Base-by-base conservation (phyloP, 2,329 filamentous ascomycete genomes). In the Phymatotrichopsis omnivora region DNA sequence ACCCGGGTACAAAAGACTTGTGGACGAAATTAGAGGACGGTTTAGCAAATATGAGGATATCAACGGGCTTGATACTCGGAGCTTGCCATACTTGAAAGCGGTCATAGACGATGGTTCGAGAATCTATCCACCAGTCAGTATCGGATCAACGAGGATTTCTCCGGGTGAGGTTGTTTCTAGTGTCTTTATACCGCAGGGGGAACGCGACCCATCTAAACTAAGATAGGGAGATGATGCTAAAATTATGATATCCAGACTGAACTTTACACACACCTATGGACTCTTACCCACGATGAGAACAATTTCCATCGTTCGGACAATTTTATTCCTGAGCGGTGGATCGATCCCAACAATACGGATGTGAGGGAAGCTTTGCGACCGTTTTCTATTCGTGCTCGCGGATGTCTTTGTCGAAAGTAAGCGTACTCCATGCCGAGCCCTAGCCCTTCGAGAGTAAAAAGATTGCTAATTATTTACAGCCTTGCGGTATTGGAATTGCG, bases 401-500 rank as follows among this genome's bases (percentile, higher is more conserved):
- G 35, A 1, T 64, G 62, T 39, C 35, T 63, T 3, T 60, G 61
- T 0, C 36, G 41, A 23, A 58, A 57, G 61, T 62, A 45, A 48
- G 58, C 57, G 19, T 12, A 6, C 28, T 2, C 28, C n/a, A n/a
- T 27, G 32, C 32, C 11, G 19, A 17, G 31, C 27, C 28, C 19
- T 32, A n/a, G n/a, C n/a, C n/a, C n/a, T n/a, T n/a, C n/a, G n/a
- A n/a, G n/a, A n/a, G n/a, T n/a, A n/a, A n/a, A 37, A 14, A 14
- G 19, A 7, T 16, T 11, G n/a, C 36, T 27, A 33, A 20, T 28
- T 8, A 27, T 39, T 34, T 22, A 29, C 41, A 56, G 58, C 49
- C 57, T 62, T 34, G 62, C 63, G 0, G 63, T 57, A 35, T 56
- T 65, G 23, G 63, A 67, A 49, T 58, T 67, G 54, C 56, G 58